These are phyloP conservation scores for Pelargonium exstipulatum DNA, from an alignment of 441 rosid genomes.

Conservation along the genomic window DNA sequence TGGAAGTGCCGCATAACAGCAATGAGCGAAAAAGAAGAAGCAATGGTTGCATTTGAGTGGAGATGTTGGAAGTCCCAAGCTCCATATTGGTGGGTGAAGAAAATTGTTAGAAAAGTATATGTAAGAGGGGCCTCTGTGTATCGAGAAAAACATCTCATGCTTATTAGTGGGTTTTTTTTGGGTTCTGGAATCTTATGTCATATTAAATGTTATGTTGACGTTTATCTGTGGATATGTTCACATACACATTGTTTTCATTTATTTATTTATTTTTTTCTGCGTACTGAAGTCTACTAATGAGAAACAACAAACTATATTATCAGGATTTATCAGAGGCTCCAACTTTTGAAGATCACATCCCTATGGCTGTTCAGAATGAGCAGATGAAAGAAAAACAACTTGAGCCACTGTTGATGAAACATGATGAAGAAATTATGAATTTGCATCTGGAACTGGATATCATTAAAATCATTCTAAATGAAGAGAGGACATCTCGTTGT, in stretches of 20 bases:
- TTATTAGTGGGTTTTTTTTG: not conserved
- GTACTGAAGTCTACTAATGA: not conserved
- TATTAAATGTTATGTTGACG: not conserved
- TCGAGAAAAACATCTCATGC: not conserved
- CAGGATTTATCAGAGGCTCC: slow-evolving; percentile 37
- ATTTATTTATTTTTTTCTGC: not conserved
- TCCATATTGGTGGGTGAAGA: too few relatives aligned
- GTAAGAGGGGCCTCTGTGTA: not conserved
- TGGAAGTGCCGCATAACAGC: not conserved
- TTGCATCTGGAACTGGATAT: slow-evolving; percentile 89
- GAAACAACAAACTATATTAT: slow-evolving; percentile 15
- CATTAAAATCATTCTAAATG: slow-evolving; percentile 69
- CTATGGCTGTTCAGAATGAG: slow-evolving; percentile 27
- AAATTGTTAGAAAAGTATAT: too few relatives aligned
- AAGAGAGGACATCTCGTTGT: slow-evolving; percentile 54
- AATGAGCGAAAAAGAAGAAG: not conserved
- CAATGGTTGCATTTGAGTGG: not conserved
- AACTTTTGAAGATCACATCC: slow-evolving; percentile 16
- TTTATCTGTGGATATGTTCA: not conserved
- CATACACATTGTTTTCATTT: not conserved
- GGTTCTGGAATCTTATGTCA: not conserved
- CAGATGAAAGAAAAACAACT: slow-evolving; percentile 22
- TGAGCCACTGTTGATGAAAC: slow-evolving; percentile 35
- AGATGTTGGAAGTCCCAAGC: not conserved
- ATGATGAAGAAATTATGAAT: slow-evolving; percentile 62